A percentile compares a stretch with the other conserved stretches of the same genome.
phyloP scores from a whole-genome alignment of 1,139 yeast genomes.

The Magnusiomyces tetraspermus region DNA sequence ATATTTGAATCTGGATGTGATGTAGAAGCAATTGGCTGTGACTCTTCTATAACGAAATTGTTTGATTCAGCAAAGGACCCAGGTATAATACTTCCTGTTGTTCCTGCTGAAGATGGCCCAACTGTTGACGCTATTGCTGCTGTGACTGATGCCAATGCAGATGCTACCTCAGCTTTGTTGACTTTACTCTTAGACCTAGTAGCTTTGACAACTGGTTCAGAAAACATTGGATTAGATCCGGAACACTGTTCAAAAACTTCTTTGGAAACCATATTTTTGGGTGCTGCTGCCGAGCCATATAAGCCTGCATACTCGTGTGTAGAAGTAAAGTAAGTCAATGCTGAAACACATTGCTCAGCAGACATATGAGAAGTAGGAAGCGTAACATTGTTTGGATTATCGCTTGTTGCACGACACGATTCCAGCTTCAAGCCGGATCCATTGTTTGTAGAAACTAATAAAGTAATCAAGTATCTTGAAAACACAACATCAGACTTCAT shows the following conservation, averaged over 20 bases:
- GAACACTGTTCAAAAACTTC: too few relatives aligned
- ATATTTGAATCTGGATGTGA: not conserved
- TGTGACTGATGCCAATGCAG: not conserved
- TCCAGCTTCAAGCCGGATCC: slow-evolving; percentile 1
- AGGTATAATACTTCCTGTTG: too few relatives aligned
- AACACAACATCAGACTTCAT: slow-evolving; percentile 10
- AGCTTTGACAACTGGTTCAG: not conserved
- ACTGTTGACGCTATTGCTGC: too few relatives aligned
- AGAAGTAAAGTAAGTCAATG: not conserved
- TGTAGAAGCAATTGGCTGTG: not conserved
- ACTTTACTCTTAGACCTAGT: not conserved
- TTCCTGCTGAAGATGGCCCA: too few relatives aligned
- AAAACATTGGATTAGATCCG: not conserved
- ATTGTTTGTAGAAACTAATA: slow-evolving; percentile 14
- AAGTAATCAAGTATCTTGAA: slow-evolving; percentile 15
- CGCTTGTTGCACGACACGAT: slow-evolving; percentile 1
- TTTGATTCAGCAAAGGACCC: too few relatives aligned
- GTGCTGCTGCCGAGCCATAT: not conserved
- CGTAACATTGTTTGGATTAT: slow-evolving; percentile 8
- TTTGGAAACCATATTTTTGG: not conserved
- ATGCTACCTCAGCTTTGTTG: not conserved
- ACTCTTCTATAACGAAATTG: too few relatives aligned
- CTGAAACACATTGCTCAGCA: not conserved
- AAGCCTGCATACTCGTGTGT: not conserved
- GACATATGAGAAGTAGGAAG: slow-evolving; percentile 4